Evolutionary conservation across 1,139 yeast species (phyloP), one percentile per base, ranked within the genome.

Genomic region (Lodderomyces pseudojiufengensis): DNA sequence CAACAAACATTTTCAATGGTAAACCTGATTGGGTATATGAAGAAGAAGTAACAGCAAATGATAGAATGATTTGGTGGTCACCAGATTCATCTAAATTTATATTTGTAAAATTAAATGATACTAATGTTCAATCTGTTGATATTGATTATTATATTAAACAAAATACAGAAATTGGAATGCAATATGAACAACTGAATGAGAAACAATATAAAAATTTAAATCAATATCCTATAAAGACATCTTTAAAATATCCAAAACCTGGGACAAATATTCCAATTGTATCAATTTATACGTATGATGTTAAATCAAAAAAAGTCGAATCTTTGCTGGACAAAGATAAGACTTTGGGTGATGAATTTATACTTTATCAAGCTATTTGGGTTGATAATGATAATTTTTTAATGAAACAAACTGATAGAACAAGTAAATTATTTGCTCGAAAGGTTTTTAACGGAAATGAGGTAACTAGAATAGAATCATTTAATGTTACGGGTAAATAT

Each of bases 21-120:
- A 82, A 78, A 43, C 84, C 97, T 0, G 98, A 92, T 51, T 92
- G 98, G 98, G 86, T 92, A 1, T 92, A 92, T 53, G 98, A 92
- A 55, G 98, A 94, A 51, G 98, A 94, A 51, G 88, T 92, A 1
- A 57, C 82, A 4, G 70, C 74, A 0, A 63, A 69, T 5, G 86
- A 83, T 46, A 63, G 63, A 29, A 78, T 94, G 3, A 57, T 87
- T 15, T 92, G 96, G 95, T 92, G 97, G 96, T 72, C 92, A 10
- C 83, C 84, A 0, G 78, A 82, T 48, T 88, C 84, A 43, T 57
- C 75, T 5, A 64, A 69, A 41, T 52, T 92, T 33, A 74, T 88
- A 0, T 92, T 68, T 52, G 69, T 85, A 30, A 69, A 73, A 27
- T 68, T 85, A 12, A 76, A 92, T 54, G 97, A 90, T 46, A 71